Conservation (phyloP, 176 grass and related monocot species). For the Alloteropsis semialata region DNA sequence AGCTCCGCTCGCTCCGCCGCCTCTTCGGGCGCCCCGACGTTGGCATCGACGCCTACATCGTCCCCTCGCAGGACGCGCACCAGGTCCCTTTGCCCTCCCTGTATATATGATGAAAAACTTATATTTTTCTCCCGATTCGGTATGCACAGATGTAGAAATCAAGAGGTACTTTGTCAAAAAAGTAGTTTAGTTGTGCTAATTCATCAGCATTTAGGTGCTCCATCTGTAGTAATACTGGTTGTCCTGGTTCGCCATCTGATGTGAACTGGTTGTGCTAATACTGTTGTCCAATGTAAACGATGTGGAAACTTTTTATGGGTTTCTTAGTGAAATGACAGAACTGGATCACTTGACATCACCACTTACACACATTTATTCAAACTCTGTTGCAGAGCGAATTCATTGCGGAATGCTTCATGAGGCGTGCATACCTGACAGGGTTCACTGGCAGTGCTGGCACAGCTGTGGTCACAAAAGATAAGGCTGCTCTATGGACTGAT, state of each 20-base stretch:
- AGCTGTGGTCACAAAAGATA: constrained; percentile 87
- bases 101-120: neutral
- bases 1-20: constrained; percentile 58
- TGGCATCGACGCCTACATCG: constrained; percentile 82
- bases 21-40: constrained; percentile 73
- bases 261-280: constrained; percentile 13
- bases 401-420: constrained; percentile 88
- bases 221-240: neutral
- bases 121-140: neutral
- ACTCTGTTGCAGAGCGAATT: constrained; percentile 72
- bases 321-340: neutral
- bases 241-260: neutral
- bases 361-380: constrained; percentile 14
- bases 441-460: constrained; percentile 99
- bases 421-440: constrained; percentile 72
- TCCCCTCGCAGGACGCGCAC: constrained; percentile 94
- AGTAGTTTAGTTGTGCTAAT: neutral
- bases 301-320: neutral
- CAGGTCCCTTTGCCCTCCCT: constrained; percentile 39
- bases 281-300: neutral
- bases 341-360: neutral
- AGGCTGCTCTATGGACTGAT: constrained; percentile 95
- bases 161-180: no score
- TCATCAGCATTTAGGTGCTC: neutral
- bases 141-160: neutral